Evolutionary conservation across 75 land plant genomes (phyloP).

Genomic region (Pseudotsuga menziesii): DNA sequence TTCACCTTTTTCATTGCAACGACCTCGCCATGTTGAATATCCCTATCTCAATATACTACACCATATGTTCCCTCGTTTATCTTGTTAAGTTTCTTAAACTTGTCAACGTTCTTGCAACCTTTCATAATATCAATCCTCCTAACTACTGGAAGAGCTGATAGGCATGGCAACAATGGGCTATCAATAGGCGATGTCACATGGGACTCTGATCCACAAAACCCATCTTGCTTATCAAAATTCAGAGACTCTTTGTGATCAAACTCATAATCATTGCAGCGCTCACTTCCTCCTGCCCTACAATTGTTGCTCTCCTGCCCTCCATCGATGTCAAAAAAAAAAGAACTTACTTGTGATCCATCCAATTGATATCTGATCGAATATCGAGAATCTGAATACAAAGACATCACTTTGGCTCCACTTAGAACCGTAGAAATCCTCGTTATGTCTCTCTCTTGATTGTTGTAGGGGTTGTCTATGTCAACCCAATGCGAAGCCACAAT

Average conservation of each 20-base stretch:
- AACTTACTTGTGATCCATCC: background rate
- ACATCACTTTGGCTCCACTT: background rate
- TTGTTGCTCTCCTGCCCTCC: background rate
- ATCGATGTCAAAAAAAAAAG: background rate
- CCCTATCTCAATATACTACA: conserved; percentile 26
- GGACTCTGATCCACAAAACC: background rate
- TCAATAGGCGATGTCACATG: too few relatives aligned
- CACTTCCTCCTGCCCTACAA: background rate
- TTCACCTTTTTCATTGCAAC: conserved; percentile 35
- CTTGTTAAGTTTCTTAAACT: conserved; percentile 23
- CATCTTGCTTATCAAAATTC: background rate
- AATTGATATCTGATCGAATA: background rate
- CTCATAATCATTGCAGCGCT: background rate
- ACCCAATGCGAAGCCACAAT: background rate
- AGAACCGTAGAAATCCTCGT: too few relatives aligned
- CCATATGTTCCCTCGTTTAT: conserved; percentile 42
- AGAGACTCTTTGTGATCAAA: background rate
- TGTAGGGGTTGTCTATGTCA: background rate
- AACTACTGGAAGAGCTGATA: background rate
- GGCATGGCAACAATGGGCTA: too few relatives aligned
- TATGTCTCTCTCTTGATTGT: background rate
- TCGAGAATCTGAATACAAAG: background rate
- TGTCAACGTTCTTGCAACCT: conserved; percentile 24
- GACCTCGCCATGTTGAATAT: conserved; percentile 27
- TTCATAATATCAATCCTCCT: conserved; percentile 9